Conservation (phyloP, 495 filamentous ascomycete genomes). For the Aspergillus olivimuriae region DNA sequence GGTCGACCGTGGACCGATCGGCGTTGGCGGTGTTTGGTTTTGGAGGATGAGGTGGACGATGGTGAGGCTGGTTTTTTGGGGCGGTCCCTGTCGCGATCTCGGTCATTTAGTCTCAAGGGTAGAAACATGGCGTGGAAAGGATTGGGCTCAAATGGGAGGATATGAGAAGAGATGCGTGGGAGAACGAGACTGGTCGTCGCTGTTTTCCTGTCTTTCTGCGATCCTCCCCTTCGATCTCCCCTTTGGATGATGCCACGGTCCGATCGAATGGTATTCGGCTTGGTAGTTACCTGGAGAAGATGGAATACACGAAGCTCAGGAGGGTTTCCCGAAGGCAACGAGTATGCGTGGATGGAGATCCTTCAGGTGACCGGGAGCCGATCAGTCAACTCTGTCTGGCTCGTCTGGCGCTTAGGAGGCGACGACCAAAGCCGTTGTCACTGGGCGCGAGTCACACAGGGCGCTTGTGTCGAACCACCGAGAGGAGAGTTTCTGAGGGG, state of each 20-base stretch:
- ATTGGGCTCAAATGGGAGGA: slow-evolving; percentile 23
- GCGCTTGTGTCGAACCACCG: slow-evolving; percentile 22
- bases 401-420: slow-evolving; percentile 35
- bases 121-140: slow-evolving; percentile 32
- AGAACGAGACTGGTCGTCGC: slow-evolving; percentile 7
- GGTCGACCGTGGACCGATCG: slow-evolving; percentile 37
- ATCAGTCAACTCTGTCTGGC: slow-evolving; percentile 5
- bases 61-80: slow-evolving; percentile 19
- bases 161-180: slow-evolving; percentile 20
- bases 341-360: not conserved
- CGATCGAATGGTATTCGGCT: slow-evolving; percentile 4
- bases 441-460: slow-evolving; percentile 16
- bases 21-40: slow-evolving; percentile 28
- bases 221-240: slow-evolving; percentile 9
- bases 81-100: slow-evolving; percentile 29
- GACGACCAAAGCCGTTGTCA: slow-evolving; percentile 14
- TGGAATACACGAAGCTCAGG: no score
- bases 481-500: slow-evolving; percentile 12
- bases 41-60: slow-evolving; percentile 22
- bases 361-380: slow-evolving; percentile 6
- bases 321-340: slow-evolving; percentile 1
- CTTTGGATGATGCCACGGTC: no score
- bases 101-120: slow-evolving; percentile 38
- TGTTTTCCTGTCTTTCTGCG: slow-evolving; percentile 4
- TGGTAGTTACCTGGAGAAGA: slow-evolving; percentile 21